These are phyloP conservation scores for Eragrostis curvula DNA, from an alignment of 176 grass and related monocot genomes.

Conservation along the genomic window DNA sequence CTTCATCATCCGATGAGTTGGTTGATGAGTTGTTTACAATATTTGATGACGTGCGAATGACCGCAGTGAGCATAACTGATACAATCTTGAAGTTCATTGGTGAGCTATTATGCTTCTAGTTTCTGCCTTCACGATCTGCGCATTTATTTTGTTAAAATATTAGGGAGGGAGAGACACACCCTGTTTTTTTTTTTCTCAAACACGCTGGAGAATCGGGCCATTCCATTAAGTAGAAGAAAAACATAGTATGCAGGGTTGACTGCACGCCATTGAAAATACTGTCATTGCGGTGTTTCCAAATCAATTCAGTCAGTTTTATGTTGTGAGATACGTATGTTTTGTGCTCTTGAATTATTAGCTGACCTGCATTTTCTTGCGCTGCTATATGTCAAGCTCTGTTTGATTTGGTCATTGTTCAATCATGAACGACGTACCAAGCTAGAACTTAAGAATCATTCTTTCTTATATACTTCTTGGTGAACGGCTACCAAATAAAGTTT, in stretches of 20 bases:
- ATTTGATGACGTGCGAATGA: conserved; percentile 86
- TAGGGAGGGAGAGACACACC: background rate
- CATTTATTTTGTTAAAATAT: background rate
- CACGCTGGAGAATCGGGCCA: too few relatives aligned
- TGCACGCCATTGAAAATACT: too few relatives aligned
- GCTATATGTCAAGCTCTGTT: conserved; percentile 4
- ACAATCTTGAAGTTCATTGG: conserved; percentile 78
- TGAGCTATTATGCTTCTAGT: conserved; percentile 50
- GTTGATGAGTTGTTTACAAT: conserved; percentile 87
- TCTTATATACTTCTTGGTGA: conserved; percentile 23
- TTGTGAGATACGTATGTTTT: conserved; percentile 10
- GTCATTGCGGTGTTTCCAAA: too few relatives aligned
- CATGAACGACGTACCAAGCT: conserved; percentile 3
- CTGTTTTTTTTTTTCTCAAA: too few relatives aligned
- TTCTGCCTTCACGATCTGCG: background rate
- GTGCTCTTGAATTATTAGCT: conserved; percentile 12
- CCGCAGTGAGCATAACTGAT: conserved; percentile 60
- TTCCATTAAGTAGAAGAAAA: too few relatives aligned
- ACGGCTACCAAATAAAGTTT: background rate
- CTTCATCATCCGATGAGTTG: conserved; percentile 39
- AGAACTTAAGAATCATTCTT: background rate
- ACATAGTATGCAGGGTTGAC: too few relatives aligned
- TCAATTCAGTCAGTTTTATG: too few relatives aligned
- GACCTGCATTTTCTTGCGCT: conserved; percentile 29
- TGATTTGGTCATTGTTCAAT: conserved; percentile 19